Evolutionary conservation across 257 asterid genomes (phyloP).

Genomic region (Rauvolfia tetraphylla): DNA sequence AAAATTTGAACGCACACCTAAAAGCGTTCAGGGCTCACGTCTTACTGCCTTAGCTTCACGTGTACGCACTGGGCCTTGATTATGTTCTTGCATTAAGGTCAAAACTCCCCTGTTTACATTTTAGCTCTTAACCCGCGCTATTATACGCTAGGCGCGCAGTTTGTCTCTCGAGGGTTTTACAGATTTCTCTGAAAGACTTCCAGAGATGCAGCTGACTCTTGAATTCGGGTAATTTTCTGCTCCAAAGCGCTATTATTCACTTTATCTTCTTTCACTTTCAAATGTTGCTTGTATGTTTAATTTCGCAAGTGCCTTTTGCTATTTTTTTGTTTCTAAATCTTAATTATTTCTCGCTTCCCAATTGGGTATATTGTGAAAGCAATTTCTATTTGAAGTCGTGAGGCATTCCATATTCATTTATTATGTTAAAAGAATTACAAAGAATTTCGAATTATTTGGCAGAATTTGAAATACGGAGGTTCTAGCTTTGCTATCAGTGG

Average conservation of each 20-base stretch:
- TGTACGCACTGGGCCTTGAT: too few species aligned
- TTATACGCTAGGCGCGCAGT: neutral
- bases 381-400: neutral
- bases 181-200: constrained; percentile 3
- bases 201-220: constrained; percentile 69
- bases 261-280: neutral
- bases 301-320: too few species aligned
- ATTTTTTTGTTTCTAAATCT: too few species aligned
- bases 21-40: too few species aligned
- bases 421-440: neutral
- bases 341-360: neutral
- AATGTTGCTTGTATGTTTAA: neutral
- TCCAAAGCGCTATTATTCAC: neutral
- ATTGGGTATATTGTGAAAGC: neutral
- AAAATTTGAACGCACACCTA: too few species aligned
- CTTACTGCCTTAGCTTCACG: too few species aligned
- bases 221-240: constrained; percentile 66
- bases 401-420: neutral
- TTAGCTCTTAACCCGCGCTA: neutral
- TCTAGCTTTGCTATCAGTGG: neutral
- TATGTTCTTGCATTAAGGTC: too few species aligned
- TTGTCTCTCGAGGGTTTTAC: constrained; percentile 15
- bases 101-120: too few species aligned
- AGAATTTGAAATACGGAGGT: neutral
- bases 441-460: neutral